Conservation (phyloP, 108 stramenopile genomes). For the Pseudonitzschia multiseries region DNA sequence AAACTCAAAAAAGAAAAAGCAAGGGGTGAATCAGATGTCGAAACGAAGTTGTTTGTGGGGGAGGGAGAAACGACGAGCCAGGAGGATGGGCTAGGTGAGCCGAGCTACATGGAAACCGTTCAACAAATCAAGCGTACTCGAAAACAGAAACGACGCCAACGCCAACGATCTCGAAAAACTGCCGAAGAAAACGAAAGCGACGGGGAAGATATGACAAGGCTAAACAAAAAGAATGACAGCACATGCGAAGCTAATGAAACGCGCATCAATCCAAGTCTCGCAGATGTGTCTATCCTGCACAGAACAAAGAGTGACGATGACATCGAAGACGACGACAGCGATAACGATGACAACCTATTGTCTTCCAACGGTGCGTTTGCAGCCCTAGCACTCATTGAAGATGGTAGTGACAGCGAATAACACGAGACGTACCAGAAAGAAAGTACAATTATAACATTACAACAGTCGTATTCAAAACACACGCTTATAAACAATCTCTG, state of each 20-base stretch:
- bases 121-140: background rate
- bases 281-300: too few species aligned
- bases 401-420: background rate
- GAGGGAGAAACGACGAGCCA: background rate
- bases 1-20: background rate
- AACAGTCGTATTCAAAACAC: too few species aligned
- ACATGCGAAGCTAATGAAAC: background rate
- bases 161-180: background rate
- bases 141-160: constrained; percentile 2
- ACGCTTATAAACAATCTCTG: too few species aligned
- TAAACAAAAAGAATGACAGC: background rate
- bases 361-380: background rate
- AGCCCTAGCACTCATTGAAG: background rate
- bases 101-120: background rate
- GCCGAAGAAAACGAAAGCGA: background rate
- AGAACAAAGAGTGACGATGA: background rate
- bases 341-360: background rate
- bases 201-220: background rate
- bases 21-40: background rate
- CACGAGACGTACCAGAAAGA: background rate
- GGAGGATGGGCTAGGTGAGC: background rate
- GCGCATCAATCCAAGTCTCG: too few species aligned
- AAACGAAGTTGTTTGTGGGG: background rate
- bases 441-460: too few species aligned
- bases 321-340: background rate